Evolutionary conservation across 768 basidiomycete species (phyloP), one percentile per base, ranked within the genome.

Genomic region (Melanogaster broomeanus): DNA sequence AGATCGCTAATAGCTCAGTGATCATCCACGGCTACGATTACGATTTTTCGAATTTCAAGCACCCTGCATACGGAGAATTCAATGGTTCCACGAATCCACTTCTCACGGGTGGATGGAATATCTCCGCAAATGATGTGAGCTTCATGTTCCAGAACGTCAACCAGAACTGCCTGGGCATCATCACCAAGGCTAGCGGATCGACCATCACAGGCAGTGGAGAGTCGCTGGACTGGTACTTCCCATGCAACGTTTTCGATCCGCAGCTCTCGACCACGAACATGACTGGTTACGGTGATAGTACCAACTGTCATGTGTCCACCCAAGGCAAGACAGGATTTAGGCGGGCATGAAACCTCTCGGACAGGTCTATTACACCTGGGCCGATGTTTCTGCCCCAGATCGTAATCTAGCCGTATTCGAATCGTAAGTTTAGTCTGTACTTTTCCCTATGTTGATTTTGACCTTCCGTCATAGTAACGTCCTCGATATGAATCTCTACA

Each of bases 141-240:
- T 98, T 99, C 73, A 66, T 99, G 63, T 99, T 98, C 74, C 97
- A 99, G 73, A 92, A 83, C 41, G 85, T 87, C 60, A 94, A 94
- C 70, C 74, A 89, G 62, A 81, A 89, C 51, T 99, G 97, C 65
- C 72, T 83, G 22, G 82, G 81, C 8, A 61, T 93, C 64, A 87
- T 99, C 61, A 87, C 82, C 4, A 82, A 84, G 57, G 81, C 90
- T 6, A 58, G 76, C 25, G 84, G 80, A 40, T 88, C 89, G 7
- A 80, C 78, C 49, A 96, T 98, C 61, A 76, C 82, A 4, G 81
- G 82, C 30, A 78, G 66, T 7, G 83, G 83, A 28, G 71, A 74
- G 44, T 64, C 74, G 42, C 69, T 93, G 61, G 89, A 91, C 55
- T 98, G 95, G 95, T 98, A 98, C 68, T 97, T 98, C 72, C 97